A percentile compares a stretch with the other conserved stretches of the same genome.
Conservation (phyloP, 345 rosid species). For the Eucalyptus lansdowneana region DNA sequence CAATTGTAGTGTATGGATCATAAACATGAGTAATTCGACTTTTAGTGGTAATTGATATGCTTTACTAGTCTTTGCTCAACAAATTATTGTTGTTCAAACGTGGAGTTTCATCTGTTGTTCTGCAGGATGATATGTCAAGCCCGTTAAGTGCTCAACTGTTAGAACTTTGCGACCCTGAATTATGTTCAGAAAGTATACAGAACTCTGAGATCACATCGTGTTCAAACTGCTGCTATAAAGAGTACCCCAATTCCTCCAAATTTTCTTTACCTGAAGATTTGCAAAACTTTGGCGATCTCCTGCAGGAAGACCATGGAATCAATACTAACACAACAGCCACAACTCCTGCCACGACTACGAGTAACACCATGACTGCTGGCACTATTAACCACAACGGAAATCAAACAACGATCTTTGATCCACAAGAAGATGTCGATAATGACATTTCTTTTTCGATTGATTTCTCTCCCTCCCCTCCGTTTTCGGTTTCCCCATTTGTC, state of each 20-base stretch:
- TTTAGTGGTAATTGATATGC: background rate
- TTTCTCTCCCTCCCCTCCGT: conserved; percentile 56
- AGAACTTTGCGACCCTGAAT: conserved; percentile 48
- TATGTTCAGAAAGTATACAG: conserved; percentile 54
- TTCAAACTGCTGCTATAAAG: conserved; percentile 47
- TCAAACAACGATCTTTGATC: conserved; percentile 40
- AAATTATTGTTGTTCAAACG: background rate
- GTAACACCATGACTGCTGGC: background rate
- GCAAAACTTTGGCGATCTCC: conserved; percentile 1
- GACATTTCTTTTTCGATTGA: conserved; percentile 76
- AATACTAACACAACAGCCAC: conserved; percentile 2
- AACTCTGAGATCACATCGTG: conserved; percentile 53
- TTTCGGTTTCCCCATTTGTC: conserved; percentile 32
- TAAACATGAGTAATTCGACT: background rate
- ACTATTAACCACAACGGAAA: conserved; percentile 11
- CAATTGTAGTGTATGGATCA: background rate
- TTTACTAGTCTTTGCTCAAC: background rate
- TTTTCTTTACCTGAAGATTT: conserved; percentile 9
- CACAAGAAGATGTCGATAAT: conserved; percentile 57
- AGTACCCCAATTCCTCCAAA: conserved; percentile 27
- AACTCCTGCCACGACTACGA: background rate
- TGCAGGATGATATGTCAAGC: conserved; percentile 76
- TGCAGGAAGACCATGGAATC: conserved; percentile 11
- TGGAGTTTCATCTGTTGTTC: background rate
- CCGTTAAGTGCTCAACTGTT: conserved; percentile 57